Conservation (phyloP, 306 rosid species). For the Coriaria nepalensis region DNA sequence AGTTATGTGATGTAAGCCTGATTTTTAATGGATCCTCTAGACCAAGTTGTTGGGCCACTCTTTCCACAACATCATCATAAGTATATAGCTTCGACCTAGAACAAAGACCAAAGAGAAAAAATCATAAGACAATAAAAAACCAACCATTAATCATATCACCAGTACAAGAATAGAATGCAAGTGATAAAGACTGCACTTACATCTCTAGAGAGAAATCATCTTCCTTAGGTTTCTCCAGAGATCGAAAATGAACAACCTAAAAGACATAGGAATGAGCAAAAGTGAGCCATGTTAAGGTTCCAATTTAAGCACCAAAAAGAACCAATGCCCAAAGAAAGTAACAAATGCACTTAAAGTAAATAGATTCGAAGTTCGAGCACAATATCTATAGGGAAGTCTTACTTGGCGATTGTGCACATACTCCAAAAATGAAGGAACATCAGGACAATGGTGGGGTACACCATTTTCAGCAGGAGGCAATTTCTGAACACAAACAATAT, state of each 20-base stretch:
- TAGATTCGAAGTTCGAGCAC: background rate
- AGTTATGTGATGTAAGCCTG: slow-evolving; percentile 80
- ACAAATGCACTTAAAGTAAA: background rate
- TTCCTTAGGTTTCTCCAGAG: slow-evolving; percentile 78
- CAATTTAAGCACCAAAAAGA: too few relatives aligned
- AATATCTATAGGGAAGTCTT: slow-evolving; percentile 14
- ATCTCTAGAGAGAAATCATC: slow-evolving; percentile 74
- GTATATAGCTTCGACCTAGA: slow-evolving; percentile 67
- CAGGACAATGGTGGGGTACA: slow-evolving; percentile 57
- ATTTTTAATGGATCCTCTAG: slow-evolving; percentile 71
- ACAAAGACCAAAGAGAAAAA: slow-evolving; percentile 8
- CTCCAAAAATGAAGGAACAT: slow-evolving; percentile 88
- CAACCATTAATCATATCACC: slow-evolving; percentile 2
- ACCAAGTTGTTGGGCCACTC: slow-evolving; percentile 69
- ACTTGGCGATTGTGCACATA: slow-evolving; percentile 93
- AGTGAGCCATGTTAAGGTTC: background rate
- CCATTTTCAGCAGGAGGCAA: slow-evolving; percentile 32
- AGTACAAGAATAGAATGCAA: background rate
- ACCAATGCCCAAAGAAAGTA: too few relatives aligned
- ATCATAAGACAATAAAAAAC: slow-evolving; percentile 1
- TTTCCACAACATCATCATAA: slow-evolving; percentile 86
- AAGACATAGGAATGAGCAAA: slow-evolving; percentile 13
- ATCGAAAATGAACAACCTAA: slow-evolving; percentile 86
- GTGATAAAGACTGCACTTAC: slow-evolving; percentile 28
- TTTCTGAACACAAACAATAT: slow-evolving; percentile 84